Evolutionary conservation across 2,329 filamentous ascomycete genomes (phyloP), one percentile per base, ranked within the genome.

Genomic region (Aureobasidium sp.): DNA sequence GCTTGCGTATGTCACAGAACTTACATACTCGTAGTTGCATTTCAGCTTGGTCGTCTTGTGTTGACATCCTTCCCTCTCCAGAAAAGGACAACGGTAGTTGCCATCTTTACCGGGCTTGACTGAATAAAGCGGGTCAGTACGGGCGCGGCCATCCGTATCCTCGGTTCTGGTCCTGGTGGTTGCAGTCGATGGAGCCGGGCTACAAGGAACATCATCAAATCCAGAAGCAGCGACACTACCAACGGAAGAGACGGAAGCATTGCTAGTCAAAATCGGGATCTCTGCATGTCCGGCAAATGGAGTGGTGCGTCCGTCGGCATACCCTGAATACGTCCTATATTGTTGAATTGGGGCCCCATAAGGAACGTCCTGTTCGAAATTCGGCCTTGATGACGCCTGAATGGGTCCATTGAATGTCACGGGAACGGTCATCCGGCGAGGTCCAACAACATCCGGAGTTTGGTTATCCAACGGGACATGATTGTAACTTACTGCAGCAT

Each of bases 1-100:
- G 32, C 17, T 34, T 29, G 16, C 10, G 35, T 17, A 17, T 14
- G 19, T 3, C 8, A 6, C 35, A 25, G 32, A 16, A 37, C 34
- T 56, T 42, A 40, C 21, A 74, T 88, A 95, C 90, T 96, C 90
- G 68, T 96, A 97, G 74, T 95, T 95, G 83, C 91, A 96, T 81
- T 96, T 96, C 63, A 97, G 86, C 75, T 94, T 93, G 66, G 94
- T 93, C 35, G 90, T 83, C 73, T 88, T 87, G 81, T 96, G 91
- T 70, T 81, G 86, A 80, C 91, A 97, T 65, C 83, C 77, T 47
- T 79, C 73, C 54, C 77, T 74, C 62, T 82, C 85, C 68, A 86
- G 83, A 77, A 86, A 93, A 5, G 91, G 91, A 77, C 91, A 97
- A 74, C 95, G 89, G 74, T 93, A 97, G 55, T 94, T 80, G 65